phyloP scores from a whole-genome alignment of 805 yeast species.

The Ogataea nonfermentans region DNA sequence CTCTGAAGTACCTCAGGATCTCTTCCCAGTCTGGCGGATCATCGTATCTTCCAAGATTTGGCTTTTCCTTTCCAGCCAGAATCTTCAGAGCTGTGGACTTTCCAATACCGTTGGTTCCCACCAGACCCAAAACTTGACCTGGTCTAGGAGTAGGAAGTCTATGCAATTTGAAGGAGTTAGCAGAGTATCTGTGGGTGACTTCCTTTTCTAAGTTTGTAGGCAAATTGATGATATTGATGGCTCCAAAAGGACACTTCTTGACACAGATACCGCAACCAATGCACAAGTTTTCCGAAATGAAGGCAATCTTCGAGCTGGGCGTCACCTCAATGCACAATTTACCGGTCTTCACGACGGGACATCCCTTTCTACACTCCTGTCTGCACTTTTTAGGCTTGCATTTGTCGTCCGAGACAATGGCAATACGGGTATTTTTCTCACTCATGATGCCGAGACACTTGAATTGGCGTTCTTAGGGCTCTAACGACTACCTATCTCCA shows the following conservation, averaged over 20 bases:
- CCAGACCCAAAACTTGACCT: constrained; percentile 96
- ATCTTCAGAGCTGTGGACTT: constrained; percentile 96
- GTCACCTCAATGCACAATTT: constrained; percentile 95
- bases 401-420: constrained; percentile 89
- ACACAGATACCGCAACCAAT: constrained; percentile 99
- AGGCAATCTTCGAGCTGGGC: constrained; percentile 88
- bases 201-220: constrained; percentile 93
- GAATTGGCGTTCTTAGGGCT: neutral
- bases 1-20: constrained; percentile 87
- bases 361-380: constrained; percentile 94
- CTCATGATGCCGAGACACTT: constrained; percentile 28
- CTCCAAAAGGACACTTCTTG: constrained; percentile 97
- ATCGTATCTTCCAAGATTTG: constrained; percentile 90
- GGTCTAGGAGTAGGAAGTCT: constrained; percentile 98
- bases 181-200: constrained; percentile 96
- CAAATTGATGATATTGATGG: constrained; percentile 90
- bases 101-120: constrained; percentile 99
- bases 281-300: constrained; percentile 90
- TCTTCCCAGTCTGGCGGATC: constrained; percentile 98
- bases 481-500: neutral
- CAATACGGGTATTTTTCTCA: constrained; percentile 70
- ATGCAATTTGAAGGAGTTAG: constrained; percentile 95
- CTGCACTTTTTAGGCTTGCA: constrained; percentile 98
- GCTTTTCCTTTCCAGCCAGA: constrained; percentile 95
- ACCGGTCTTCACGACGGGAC: constrained; percentile 98